Evolutionary conservation across 1,284 basidiomycete species (phyloP), one percentile per base, ranked within the genome.

Genomic region (Moesziomyces sp.): DNA sequence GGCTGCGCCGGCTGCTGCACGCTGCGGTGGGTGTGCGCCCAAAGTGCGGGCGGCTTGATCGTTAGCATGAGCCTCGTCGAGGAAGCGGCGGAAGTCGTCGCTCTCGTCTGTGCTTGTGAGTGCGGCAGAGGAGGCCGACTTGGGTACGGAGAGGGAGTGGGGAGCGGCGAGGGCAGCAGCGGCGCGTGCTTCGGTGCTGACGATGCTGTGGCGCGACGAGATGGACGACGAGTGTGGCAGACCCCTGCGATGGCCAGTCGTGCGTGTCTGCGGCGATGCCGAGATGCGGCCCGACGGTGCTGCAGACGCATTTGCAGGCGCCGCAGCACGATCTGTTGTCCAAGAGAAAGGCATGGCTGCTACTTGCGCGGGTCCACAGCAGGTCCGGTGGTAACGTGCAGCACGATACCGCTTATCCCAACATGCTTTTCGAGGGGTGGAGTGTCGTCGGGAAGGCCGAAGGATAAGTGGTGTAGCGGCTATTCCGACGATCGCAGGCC

Each of bases 281-380:
- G 66, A 63, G 52, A 69, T 69, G 18, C 66, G 55, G 7, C 52
- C 59, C 19, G 66, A 56, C 5, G 66, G 66, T 9, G 66, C 66
- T 13, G 59, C 66, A 14, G 66, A 52, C 10, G 58, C 38, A 40
- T 40, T 45, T 2, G 65, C 46, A 30, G 58, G 44, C 10, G 51
- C 48, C 16, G 51, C 46, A 26, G 58, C 47, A 23, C 49, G 58
- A 54, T 61, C 58, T 26, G 53, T 51, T 9, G 54, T 52, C 66
- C 59, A 63, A 4, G 42, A 42, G 40, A 69, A 59, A 10, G 66
- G 66, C 66, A 69, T 69, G 13, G 45, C 21, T 16, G n/a, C 18
- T 8, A 7, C 26, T 23, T 34, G 13, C 4, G 30, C 30, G 13
- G 30, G 30, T 34, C 30, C 30, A 10, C 30, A 9, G 30, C 30